Conservation (phyloP, 2,329 filamentous ascomycete genomes). For the Fusarium coicis region DNA sequence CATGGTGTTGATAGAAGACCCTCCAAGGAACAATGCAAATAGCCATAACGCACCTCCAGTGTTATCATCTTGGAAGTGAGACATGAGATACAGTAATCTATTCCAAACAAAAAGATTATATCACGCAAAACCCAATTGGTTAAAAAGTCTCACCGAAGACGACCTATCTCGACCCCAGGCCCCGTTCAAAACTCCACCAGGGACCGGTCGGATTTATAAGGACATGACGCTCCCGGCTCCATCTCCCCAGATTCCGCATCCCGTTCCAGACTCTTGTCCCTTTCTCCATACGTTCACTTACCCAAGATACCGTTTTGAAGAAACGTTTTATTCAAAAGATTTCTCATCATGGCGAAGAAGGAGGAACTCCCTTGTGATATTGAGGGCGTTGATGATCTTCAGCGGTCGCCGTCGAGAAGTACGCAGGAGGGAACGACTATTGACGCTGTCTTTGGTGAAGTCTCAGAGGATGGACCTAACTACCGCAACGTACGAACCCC, state of each 20-base stretch:
- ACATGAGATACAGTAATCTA: neutral
- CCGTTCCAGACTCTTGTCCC: neutral
- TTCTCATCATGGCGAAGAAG: constrained; percentile 11
- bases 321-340: too few species aligned
- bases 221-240: constrained; percentile 4
- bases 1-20: neutral
- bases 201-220: constrained; percentile 13
- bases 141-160: neutral
- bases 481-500: constrained; percentile 9
- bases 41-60: neutral
- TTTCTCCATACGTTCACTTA: neutral
- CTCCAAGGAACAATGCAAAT: neutral
- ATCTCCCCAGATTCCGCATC: constrained; percentile 24
- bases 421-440: neutral
- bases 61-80: neutral
- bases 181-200: neutral
- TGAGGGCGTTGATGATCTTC: constrained; percentile 12
- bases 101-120: neutral
- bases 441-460: constrained; percentile 21
- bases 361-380: constrained; percentile 12
- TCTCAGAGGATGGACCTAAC: constrained; percentile 16
- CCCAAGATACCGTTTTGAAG: neutral
- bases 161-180: neutral
- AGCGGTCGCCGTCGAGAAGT: neutral
- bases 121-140: constrained; percentile 1